These are phyloP conservation scores for Aechmea fasciata DNA, from an alignment of 176 grass and related monocot genomes.

Conservation along the genomic window DNA sequence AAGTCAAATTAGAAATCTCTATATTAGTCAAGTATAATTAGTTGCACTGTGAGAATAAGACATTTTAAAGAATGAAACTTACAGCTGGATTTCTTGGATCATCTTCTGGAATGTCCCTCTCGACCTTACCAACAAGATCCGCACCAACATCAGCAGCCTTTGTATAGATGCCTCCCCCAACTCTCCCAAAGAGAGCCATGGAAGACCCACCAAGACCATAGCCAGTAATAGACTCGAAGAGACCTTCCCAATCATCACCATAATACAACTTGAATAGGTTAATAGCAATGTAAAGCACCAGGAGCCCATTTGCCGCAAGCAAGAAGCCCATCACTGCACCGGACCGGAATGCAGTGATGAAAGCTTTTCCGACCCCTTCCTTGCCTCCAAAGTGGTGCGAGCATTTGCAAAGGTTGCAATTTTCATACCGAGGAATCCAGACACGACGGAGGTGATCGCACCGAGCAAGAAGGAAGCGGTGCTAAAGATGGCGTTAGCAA, in stretches of 20 bases:
- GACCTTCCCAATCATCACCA: constrained; percentile 81
- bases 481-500: constrained; percentile 69
- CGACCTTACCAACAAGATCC: constrained; percentile 86
- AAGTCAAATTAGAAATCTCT: no score
- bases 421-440: constrained; percentile 89
- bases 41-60: not conserved
- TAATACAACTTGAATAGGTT: constrained; percentile 76
- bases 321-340: constrained; percentile 91
- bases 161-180: constrained; percentile 86
- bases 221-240: constrained; percentile 86
- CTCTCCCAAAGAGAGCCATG: constrained; percentile 85
- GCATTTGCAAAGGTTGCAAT: constrained; percentile 87
- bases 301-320: constrained; percentile 60
- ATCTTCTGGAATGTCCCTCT: constrained; percentile 90
- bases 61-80: constrained; percentile 21
- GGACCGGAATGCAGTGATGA: constrained; percentile 71
- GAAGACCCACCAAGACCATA: constrained; percentile 92
- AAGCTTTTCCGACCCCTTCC: constrained; percentile 88
- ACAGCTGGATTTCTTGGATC: constrained; percentile 93
- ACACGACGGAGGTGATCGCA: constrained; percentile 74
- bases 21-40: no score
- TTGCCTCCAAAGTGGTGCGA: constrained; percentile 73
- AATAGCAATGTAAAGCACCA: constrained; percentile 84
- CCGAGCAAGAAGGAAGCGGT: constrained; percentile 70
- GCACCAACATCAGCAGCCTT: constrained; percentile 95